Evolutionary conservation across 140 eudicot genomes (phyloP), one percentile per base, ranked within the genome.

Genomic region (Anethum foeniculum): DNA sequence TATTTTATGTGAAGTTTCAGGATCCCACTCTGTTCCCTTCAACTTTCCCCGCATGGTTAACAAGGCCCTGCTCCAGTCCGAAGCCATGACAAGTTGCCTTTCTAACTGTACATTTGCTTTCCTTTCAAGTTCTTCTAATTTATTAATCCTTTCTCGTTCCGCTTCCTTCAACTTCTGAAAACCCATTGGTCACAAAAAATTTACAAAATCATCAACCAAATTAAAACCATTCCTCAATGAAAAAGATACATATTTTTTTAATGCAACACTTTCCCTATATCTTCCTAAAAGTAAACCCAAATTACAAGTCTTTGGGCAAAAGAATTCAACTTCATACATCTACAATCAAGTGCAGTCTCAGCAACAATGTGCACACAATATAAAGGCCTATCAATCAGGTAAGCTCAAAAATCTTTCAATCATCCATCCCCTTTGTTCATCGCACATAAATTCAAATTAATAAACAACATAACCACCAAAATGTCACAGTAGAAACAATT

Each of bases 11-110:
- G 98, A 90, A 77, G 68, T 86, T 82, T 79, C 91, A 75, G 98
- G 98, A 78, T 94, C 97, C 97, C 97, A 94, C 87, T 94, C 89
- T 2, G 98, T 92, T 58, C 98, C 98, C 84, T 89, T 92, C 82
- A 94, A 43, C 84, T 92, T 94, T 78, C 96, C 96, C 75, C 85
- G 90, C 85, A 90, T 79, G 30, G 92, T 84, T 83, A 94, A 86
- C 84, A 94, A 84, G 7, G 85, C 71, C 83, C 98, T 86, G 86
- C 98, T 94, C 98, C 98, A 94, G 52, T 92, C 92, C 32, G 98
- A 90, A 67, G 98, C 98, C 97, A 94, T 85, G 44, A 94, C 93
- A 72, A 94, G 90, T 89, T 94, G 98, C 83, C 98, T 85, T 85
- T 94, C 98, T 60, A 94, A 83, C 81, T 92, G 98, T 38, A 87